Percentiles rank a stretch among this genome's conserved stretches.
Conservation (phyloP, 176 grass and related monocot species). For the Phoenix dactylifera region DNA sequence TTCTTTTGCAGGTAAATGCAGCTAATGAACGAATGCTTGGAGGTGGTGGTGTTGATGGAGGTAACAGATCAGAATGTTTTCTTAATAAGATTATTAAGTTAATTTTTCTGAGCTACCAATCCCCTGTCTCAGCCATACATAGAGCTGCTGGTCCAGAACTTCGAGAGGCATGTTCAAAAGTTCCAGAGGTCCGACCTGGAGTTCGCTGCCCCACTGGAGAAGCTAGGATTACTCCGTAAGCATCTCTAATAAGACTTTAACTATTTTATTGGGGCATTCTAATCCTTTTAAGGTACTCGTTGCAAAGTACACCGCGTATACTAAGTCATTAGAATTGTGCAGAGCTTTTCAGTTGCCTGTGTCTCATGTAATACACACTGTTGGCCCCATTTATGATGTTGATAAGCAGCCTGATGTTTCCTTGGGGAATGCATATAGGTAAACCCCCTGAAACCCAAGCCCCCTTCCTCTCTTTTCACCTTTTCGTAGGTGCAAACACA, state of each 20-base stretch:
- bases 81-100: too few relatives aligned
- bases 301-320: background rate
- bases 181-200: too few relatives aligned
- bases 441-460: background rate
- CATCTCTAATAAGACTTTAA: background rate
- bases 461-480: background rate
- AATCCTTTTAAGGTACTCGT: too few relatives aligned
- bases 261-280: too few relatives aligned
- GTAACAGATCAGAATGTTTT: conserved; percentile 13
- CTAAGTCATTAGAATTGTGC: conserved; percentile 11
- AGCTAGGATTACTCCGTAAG: too few relatives aligned
- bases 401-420: conserved; percentile 53
- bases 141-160: too few relatives aligned
- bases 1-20: conserved; percentile 62
- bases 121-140: background rate
- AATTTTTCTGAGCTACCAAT: background rate
- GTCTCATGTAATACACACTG: conserved; percentile 78
- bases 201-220: too few relatives aligned
- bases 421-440: conserved; percentile 78
- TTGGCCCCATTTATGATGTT: conserved; percentile 71
- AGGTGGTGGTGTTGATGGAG: conserved; percentile 88
- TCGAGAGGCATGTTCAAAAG: too few relatives aligned
- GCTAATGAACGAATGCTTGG: conserved; percentile 77
- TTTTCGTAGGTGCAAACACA: background rate
- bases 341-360: conserved; percentile 82